Evolutionary conservation across 2,329 filamentous ascomycete genomes (phyloP).

Genomic region (Zymoseptoria crescenta): DNA sequence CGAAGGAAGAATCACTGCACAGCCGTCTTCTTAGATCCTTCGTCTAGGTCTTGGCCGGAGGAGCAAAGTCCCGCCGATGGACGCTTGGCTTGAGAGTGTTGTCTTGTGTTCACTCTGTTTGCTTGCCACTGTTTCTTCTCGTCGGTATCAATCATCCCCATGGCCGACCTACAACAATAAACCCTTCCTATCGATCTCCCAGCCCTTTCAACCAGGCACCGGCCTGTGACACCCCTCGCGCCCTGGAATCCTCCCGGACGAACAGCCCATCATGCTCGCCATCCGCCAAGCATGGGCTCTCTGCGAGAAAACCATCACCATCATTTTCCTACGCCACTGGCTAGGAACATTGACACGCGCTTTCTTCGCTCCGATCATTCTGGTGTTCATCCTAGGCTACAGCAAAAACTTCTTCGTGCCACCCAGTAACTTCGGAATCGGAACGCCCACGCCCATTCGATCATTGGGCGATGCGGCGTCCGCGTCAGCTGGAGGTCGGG

Average conservation of each 20-base stretch:
- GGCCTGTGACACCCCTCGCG: not conserved
- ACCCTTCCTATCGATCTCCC: not conserved
- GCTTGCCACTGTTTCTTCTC: not conserved
- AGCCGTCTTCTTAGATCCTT: not conserved
- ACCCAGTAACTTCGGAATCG: conserved; percentile 67
- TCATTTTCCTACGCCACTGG: conserved; percentile 47
- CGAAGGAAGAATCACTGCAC: not conserved
- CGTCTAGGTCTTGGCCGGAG: not conserved
- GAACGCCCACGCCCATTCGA: conserved; percentile 52
- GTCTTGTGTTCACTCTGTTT: not conserved
- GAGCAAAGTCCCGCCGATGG: not conserved
- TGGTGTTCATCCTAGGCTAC: conserved; percentile 42
- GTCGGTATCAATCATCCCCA: not conserved
- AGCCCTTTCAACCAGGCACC: not conserved
- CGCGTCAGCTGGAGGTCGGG: conserved; percentile 49
- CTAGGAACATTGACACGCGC: conserved; percentile 48
- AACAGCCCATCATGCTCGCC: not conserved
- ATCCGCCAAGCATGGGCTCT: conserved; percentile 48
- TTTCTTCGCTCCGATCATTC: conserved; percentile 48
- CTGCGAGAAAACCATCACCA: conserved; percentile 49
- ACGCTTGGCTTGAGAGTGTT: not conserved
- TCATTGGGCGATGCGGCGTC: conserved; percentile 57
- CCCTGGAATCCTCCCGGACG: not conserved
- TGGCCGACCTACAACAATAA: not conserved
- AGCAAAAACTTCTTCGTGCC: conserved; percentile 78